A percentile compares a stretch with the other conserved stretches of the same genome.
These are phyloP conservation scores for Onygenales sp. DNA, from an alignment of 2,329 filamentous ascomycete species.

Conservation along the genomic window DNA sequence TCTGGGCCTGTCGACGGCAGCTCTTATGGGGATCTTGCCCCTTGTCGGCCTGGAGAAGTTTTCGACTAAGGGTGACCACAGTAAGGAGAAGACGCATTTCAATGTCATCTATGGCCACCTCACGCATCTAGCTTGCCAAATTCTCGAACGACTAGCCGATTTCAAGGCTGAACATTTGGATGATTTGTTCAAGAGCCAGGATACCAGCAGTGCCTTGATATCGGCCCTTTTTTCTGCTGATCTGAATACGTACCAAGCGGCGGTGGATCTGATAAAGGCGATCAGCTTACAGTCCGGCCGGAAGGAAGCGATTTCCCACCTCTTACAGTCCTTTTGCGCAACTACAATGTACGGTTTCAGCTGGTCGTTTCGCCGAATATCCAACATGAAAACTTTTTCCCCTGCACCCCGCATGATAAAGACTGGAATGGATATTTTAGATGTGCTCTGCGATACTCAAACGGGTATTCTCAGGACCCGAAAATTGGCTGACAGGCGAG, in stretches of 20 bases:
- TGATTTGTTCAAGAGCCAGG: slow-evolving; percentile 56
- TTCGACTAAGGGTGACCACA: slow-evolving; percentile 37
- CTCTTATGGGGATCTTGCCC: slow-evolving; percentile 60
- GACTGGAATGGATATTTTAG: slow-evolving; percentile 52
- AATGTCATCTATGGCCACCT: slow-evolving; percentile 61
- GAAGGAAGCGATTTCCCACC: slow-evolving; percentile 50
- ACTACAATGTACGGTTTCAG: slow-evolving; percentile 49
- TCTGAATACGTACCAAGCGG: slow-evolving; percentile 66
- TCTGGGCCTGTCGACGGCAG: slow-evolving; percentile 62
- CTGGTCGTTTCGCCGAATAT: slow-evolving; percentile 47
- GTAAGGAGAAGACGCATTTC: slow-evolving; percentile 57
- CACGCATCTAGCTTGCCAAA: slow-evolving; percentile 55
- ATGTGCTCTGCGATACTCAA: slow-evolving; percentile 55
- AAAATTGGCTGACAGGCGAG: slow-evolving; percentile 46
- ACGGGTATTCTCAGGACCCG: slow-evolving; percentile 52
- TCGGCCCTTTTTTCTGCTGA: slow-evolving; percentile 75
- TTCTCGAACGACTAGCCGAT: slow-evolving; percentile 70
- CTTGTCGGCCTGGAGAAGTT: slow-evolving; percentile 71
- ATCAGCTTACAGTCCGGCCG: slow-evolving; percentile 61
- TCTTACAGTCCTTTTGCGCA: slow-evolving; percentile 48
- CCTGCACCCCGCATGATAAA: slow-evolving; percentile 53
- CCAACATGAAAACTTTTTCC: slow-evolving; percentile 48
- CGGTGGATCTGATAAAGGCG: slow-evolving; percentile 72
- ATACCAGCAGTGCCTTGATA: slow-evolving; percentile 64
- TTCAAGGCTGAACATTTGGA: slow-evolving; percentile 62